phyloP scores from a whole-genome alignment of 371 early-diverging fungal genomes.

The Zopfochytrium polystomum region DNA sequence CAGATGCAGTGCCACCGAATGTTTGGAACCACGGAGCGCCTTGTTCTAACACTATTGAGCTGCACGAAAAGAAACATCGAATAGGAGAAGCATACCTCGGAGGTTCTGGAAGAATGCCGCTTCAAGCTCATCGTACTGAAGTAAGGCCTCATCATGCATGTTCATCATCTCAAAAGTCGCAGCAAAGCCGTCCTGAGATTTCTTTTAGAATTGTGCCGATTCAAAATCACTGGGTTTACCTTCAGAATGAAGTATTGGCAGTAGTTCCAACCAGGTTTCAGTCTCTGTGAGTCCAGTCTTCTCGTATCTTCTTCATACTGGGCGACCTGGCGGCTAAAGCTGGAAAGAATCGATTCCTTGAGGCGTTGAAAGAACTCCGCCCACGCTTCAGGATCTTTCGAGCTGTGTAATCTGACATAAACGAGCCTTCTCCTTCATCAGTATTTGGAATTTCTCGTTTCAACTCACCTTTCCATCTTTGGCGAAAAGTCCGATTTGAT shows the following conservation, averaged over 20 bases:
- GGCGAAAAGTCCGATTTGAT: conserved; percentile 81
- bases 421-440: conserved; percentile 9
- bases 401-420: conserved; percentile 31
- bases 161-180: conserved; percentile 82
- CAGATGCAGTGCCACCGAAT: conserved; percentile 79
- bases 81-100: conserved; percentile 15
- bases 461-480: conserved; percentile 49
- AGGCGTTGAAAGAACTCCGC: conserved; percentile 67
- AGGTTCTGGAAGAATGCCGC: conserved; percentile 87
- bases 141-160: conserved; percentile 79
- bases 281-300: conserved; percentile 80
- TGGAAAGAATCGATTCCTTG: conserved; percentile 74
- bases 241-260: conserved; percentile 92
- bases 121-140: conserved; percentile 93
- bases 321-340: conserved; percentile 75
- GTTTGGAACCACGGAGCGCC: conserved; percentile 85
- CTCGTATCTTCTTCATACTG: conserved; percentile 86
- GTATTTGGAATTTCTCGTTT: background rate
- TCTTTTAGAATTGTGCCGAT: background rate
- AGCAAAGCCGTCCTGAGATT: conserved; percentile 72
- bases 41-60: conserved; percentile 43
- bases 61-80: conserved; percentile 7
- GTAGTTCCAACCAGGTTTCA: conserved; percentile 97
- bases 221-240: conserved; percentile 17
- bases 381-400: conserved; percentile 74